Percentiles rank a stretch among this genome's conserved stretches.
phyloP scores from a whole-genome alignment of 306 rosid genomes.

The Sicyos edulis region DNA sequence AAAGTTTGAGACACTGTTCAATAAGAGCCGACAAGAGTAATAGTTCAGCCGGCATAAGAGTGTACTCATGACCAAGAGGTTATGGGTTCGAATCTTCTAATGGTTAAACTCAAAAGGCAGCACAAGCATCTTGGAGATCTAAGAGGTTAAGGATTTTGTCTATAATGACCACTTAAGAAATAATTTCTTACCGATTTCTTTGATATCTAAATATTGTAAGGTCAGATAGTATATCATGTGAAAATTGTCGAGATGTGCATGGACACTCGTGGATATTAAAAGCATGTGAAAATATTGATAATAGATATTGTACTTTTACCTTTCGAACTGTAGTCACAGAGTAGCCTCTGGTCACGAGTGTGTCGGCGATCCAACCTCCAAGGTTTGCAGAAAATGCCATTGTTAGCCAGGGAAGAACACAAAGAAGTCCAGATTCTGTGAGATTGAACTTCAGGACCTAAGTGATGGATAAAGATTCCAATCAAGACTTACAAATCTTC shows the following conservation, averaged over 20 bases:
- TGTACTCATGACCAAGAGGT: too few species aligned
- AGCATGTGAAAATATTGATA: neutral
- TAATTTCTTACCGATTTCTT: too few species aligned
- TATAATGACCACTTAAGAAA: too few species aligned
- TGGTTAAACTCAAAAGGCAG: too few species aligned
- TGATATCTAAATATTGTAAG: too few species aligned
- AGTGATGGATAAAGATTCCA: slow-evolving; percentile 24
- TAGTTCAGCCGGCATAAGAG: too few species aligned
- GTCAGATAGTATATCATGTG: too few species aligned
- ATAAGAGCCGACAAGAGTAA: too few species aligned
- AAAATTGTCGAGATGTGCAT: too few species aligned
- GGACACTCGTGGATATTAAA: too few species aligned
- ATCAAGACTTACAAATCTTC: slow-evolving; percentile 7
- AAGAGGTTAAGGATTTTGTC: too few species aligned
- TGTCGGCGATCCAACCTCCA: slow-evolving; percentile 99
- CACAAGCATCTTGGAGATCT: neutral
- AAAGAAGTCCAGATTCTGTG: slow-evolving; percentile 84
- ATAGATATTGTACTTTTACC: slow-evolving; percentile 39
- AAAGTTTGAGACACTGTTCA: slow-evolving; percentile 20
- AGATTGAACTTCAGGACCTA: slow-evolving; percentile 99
- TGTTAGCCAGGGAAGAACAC: slow-evolving; percentile 86
- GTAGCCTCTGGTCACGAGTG: slow-evolving; percentile 77
- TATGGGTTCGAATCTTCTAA: too few species aligned
- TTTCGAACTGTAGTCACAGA: slow-evolving; percentile 88
- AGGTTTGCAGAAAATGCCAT: slow-evolving; percentile 95